Evolutionary conservation across 208 protist species (phyloP), one percentile per base, ranked within the genome.

Genomic region (Wallacemonas sp.): DNA sequence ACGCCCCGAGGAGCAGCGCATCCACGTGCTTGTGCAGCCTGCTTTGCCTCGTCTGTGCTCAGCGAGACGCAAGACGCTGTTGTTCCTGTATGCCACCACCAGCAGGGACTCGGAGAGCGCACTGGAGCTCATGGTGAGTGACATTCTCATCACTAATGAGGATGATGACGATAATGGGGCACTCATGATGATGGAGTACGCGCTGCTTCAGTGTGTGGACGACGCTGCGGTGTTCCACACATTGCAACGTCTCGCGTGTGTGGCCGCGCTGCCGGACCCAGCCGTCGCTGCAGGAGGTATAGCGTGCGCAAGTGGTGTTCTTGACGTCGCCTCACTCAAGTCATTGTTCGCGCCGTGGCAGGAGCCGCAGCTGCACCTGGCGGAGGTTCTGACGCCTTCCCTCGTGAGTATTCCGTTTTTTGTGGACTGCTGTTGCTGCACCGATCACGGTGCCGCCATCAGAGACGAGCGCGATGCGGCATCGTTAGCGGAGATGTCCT

Each of bases 181-280:
- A 26, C 8, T 38, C 14, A 58, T 58, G 52, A 58, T 58, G 52
- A 58, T 58, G 52, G 52, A 58, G 32, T 58, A 58, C 32, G 32
- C 30, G 4, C 52, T 58, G 17, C 24, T 38, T 2, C 52, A 58
- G 32, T 12, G 8, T n/a, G 11, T 58, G 9, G 52, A 58, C 30
- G 52, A 58, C 2, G 26, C 32, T 9, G 8, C 32, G 9, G 9
- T 58, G 4, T 58, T 58, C 1, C 30, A 38, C 52, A 58, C 52
- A 38, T 24, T 58, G 52, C 52, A 58, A 30, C 52, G 52, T 2
- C 52, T 58, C n/a, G n/a, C n/a, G n/a, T n/a, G n/a, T n/a, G n/a
- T n/a, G n/a, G n/a, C n/a, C n/a, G n/a, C n/a, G n/a, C 5, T 58
- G 29, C 30, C 8, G n/a, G 4, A 16, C 9, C 6, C 6, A 41